Evolutionary conservation across 352 stramenopile species (phyloP).

Genomic region (Blastocystis sp.): DNA sequence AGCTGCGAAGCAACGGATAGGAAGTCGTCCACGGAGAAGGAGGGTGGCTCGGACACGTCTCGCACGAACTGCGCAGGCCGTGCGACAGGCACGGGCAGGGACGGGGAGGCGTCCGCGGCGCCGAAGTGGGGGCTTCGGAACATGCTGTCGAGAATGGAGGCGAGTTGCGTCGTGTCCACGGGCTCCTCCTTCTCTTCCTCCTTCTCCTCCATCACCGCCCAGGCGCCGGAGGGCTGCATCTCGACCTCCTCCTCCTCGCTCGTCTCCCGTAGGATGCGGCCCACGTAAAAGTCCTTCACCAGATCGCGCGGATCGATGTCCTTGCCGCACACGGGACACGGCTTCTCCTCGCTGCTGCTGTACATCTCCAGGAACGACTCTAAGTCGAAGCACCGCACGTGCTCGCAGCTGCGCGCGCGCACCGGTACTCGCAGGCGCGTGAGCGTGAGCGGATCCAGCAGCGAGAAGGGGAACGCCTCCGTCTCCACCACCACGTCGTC

Average conservation of each 20-base stretch:
- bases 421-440: neutral
- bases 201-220: neutral
- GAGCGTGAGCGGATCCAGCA: constrained; percentile 33
- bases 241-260: constrained; percentile 21
- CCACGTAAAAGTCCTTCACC: constrained; percentile 4
- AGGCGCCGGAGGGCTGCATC: constrained; percentile 1
- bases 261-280: neutral
- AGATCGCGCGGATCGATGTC: neutral
- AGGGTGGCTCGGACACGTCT: no score
- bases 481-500: constrained; percentile 1
- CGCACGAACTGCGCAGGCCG: no score
- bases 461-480: constrained; percentile 11
- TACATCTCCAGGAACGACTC: constrained; percentile 37
- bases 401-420: neutral
- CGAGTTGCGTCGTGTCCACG: no score
- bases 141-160: no score
- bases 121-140: no score
- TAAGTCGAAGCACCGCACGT: constrained; percentile 41
- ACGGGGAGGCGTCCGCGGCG: no score
- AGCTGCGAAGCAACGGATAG: no score
- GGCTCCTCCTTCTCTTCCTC: no score
- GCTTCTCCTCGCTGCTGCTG: neutral
- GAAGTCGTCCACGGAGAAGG: no score
- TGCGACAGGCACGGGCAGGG: no score
- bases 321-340: constrained; percentile 20